Base-by-base conservation (phyloP, 2,329 filamentous ascomycete species). In the Hymenoscyphus salicellus region DNA sequence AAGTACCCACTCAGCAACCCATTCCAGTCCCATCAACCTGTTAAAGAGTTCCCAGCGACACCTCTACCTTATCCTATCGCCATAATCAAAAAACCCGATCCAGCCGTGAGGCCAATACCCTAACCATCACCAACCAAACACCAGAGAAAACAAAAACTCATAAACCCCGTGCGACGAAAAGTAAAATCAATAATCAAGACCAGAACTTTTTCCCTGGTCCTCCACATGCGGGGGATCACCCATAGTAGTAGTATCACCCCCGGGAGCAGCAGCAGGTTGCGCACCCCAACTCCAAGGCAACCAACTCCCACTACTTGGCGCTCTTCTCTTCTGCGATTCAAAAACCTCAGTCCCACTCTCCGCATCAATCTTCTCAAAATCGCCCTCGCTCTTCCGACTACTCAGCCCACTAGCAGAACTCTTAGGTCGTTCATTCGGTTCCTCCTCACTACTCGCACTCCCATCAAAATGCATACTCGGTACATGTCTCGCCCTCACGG, bases 321-420 rank as follows among this genome's bases (percentile, higher is more conserved):
- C 36, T 61, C 66, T 63, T 30, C 66, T 66, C 16, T 71, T 72
- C 10, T 71, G 30, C 16, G 26, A 11, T 6, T 41, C 80, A 36
- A 79, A 81, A 56, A 85, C 84, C 73, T 86, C 87, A 30, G 79
- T 80, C 10, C 83, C 83, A 72, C 87, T 89, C 74, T 93, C 90
- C 38, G 88, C 87, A 67, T 95, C 90, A 70, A 96, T 91, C 75
- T 92, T 91, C 74, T 96, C 93, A 74, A 97, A 97, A 71, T 96
- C 94, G 23, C 85, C 86, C 75, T 97, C 93, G 76, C 91, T 96
- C 68, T 88, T 87, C 74, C 91, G 94, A 79, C 94, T 94, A 72
- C 86, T 89, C 72, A 96, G 78, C 2, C 81, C 86, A 66, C 83
- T 84, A 71, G 77, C 62, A 5, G 70, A 65, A 43, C 70, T 73